Evolutionary conservation across 2,329 filamentous ascomycete species (phyloP).

Genomic region (Diaporthe destruens): DNA sequence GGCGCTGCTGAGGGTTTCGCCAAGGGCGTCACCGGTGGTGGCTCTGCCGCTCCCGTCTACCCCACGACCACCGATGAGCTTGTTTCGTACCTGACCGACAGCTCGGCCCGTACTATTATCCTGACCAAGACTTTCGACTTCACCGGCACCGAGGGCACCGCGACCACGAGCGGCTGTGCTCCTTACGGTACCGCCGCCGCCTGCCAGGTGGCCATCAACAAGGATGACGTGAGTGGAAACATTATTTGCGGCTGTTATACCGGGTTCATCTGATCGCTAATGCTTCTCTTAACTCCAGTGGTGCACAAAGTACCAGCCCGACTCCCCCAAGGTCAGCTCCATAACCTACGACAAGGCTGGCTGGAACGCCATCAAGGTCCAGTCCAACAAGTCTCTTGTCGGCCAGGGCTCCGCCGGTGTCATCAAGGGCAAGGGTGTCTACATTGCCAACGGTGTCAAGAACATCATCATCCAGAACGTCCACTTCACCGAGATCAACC

Average conservation of each 20-base stretch:
- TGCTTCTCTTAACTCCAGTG: conserved; percentile 49
- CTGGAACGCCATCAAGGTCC: conserved; percentile 62
- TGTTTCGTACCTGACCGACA: conserved; percentile 69
- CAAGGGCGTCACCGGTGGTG: conserved; percentile 71
- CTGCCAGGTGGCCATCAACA: conserved; percentile 72
- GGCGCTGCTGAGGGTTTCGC: conserved; percentile 59
- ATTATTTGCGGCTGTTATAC: too few relatives aligned
- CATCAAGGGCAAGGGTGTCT: conserved; percentile 70
- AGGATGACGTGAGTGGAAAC: conserved; percentile 54
- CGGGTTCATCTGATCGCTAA: neutral
- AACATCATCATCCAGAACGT: conserved; percentile 74
- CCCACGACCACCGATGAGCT: conserved; percentile 68
- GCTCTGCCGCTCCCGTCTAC: conserved; percentile 64
- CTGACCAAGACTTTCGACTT: conserved; percentile 70
- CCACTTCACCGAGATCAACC: conserved; percentile 67
- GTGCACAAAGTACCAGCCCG: conserved; percentile 70
- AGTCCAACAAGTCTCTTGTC: conserved; percentile 69
- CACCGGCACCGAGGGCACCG: conserved; percentile 65
- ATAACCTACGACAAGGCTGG: conserved; percentile 66
- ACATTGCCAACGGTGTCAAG: conserved; percentile 58
- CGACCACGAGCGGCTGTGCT: conserved; percentile 66
- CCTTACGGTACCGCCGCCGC: conserved; percentile 65
- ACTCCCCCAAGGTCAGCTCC: conserved; percentile 56
- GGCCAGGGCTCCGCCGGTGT: conserved; percentile 65
- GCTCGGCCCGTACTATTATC: conserved; percentile 67